Conservation (phyloP, 208 protist species). For the Tritrichomonas foetus region DNA sequence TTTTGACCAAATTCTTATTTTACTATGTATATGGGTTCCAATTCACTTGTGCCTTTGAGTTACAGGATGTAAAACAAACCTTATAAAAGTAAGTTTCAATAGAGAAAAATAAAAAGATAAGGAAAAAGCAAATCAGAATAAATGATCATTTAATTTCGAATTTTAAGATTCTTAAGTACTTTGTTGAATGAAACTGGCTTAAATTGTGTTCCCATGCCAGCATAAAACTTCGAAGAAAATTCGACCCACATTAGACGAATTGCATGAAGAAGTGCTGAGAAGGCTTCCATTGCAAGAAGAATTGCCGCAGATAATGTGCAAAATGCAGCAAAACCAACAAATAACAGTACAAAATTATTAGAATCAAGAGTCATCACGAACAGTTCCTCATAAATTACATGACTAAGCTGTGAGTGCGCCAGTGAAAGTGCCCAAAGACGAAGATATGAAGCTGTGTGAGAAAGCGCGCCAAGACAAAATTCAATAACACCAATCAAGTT, state of each 20-base stretch:
- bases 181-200: constrained; percentile 34
- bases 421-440: constrained; percentile 98
- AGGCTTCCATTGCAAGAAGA: constrained; percentile 93
- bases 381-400: not conserved
- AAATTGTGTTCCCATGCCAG: not conserved
- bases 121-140: too few species aligned
- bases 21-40: too few species aligned
- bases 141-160: too few species aligned
- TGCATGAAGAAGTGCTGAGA: constrained; percentile 97
- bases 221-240: constrained; percentile 58
- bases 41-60: too few species aligned
- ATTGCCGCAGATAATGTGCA: constrained; percentile 82
- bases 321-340: constrained; percentile 83
- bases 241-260: constrained; percentile 80
- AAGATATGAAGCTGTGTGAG: constrained; percentile 99
- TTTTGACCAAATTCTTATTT: too few species aligned
- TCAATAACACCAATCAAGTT: constrained; percentile 99
- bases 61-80: too few species aligned
- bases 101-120: too few species aligned
- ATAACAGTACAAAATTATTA: constrained; percentile 62
- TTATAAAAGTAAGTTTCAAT: too few species aligned
- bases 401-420: constrained; percentile 79
- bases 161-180: not conserved
- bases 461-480: constrained; percentile 94
- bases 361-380: not conserved